These are phyloP conservation scores for Kondoa subrosea DNA, from an alignment of 768 basidiomycete species.

Conservation along the genomic window DNA sequence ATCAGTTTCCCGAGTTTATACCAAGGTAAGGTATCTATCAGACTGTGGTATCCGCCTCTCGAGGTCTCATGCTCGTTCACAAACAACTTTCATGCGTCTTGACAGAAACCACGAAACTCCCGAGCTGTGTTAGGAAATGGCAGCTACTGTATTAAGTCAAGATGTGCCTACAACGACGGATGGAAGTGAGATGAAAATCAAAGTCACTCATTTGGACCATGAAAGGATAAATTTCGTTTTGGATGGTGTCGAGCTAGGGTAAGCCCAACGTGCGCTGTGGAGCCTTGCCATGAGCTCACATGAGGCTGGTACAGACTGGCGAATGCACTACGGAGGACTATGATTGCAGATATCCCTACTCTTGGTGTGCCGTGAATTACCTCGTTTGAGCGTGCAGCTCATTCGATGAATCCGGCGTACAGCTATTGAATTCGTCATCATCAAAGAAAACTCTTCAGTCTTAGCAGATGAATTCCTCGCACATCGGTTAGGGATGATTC, in stretches of 20 bases:
- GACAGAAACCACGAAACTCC: too few relatives aligned
- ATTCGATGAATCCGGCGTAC: conserved; percentile 4
- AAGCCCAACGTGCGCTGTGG: neutral
- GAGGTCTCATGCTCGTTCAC: too few relatives aligned
- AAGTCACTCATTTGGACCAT: conserved; percentile 47
- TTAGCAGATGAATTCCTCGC: conserved; percentile 95
- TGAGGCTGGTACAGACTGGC: conserved; percentile 47
- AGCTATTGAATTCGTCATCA: conserved; percentile 96
- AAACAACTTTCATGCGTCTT: too few relatives aligned
- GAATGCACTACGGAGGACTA: conserved; percentile 78
- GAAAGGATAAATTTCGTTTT: conserved; percentile 81
- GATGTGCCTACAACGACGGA: conserved; percentile 20
- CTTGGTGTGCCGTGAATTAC: conserved; percentile 47
- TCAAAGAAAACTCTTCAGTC: conserved; percentile 76
- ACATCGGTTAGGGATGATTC: conserved; percentile 86
- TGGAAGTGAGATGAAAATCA: conserved; percentile 23
- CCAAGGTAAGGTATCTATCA: too few relatives aligned
- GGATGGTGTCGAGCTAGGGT: conserved; percentile 77
- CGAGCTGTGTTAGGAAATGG: too few relatives aligned
- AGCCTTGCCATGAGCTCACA: neutral
- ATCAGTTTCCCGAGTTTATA: too few relatives aligned
- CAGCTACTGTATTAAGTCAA: neutral
- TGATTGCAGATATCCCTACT: conserved; percentile 94
- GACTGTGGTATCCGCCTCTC: too few relatives aligned
- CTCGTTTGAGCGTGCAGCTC: neutral